These are phyloP conservation scores for Plasmodium billcollinsi DNA, from an alignment of 169 alveolate genomes.

Conservation along the genomic window DNA sequence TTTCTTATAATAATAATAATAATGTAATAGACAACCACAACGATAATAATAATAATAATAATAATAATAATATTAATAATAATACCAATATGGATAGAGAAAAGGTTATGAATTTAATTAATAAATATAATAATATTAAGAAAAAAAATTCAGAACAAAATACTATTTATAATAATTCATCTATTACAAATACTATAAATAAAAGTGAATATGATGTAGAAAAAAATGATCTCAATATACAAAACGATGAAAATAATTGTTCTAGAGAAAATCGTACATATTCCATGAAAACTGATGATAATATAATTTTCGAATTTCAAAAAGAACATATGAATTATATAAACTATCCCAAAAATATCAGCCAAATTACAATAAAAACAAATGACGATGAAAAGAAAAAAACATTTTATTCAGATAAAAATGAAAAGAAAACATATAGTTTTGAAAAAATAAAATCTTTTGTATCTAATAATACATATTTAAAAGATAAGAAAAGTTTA, in stretches of 20 bases:
- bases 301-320: constrained; percentile 7
- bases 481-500: constrained; percentile 38
- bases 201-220: neutral
- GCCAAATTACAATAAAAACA: neutral
- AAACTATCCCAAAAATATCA: neutral
- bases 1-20: neutral
- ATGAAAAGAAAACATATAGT: constrained; percentile 31
- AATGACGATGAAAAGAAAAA: constrained; percentile 10
- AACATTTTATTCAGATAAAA: neutral
- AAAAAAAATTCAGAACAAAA: constrained; percentile 2
- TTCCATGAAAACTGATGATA: constrained; percentile 15
- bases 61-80: neutral
- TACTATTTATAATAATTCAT: neutral
- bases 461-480: constrained; percentile 39
- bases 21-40: too few relatives aligned
- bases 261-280: neutral
- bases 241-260: neutral
- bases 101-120: neutral
- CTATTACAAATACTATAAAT: neutral
- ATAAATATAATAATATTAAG: neutral
- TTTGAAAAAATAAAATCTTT: constrained; percentile 53
- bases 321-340: constrained; percentile 1
- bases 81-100: neutral
- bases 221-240: neutral
- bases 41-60: neutral